phyloP scores from a whole-genome alignment of 1,284 basidiomycete species.

The Papiliotrema terrestris region DNA sequence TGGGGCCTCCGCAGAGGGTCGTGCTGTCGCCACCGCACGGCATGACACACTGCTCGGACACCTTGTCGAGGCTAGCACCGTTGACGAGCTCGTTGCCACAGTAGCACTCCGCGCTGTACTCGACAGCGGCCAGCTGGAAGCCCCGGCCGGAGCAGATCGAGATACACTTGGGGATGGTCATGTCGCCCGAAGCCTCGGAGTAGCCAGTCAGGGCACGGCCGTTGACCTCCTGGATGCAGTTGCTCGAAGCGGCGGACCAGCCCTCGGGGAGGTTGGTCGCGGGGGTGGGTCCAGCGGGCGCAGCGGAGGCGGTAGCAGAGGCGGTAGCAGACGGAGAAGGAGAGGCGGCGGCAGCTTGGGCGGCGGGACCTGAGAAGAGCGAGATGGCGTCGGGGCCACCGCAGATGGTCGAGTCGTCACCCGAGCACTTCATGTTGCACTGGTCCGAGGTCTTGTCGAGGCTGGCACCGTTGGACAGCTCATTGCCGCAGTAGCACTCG shows the following conservation, averaged over 20 bases:
- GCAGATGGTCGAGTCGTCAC: slow-evolving; percentile 30
- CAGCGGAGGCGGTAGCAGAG: slow-evolving; percentile 3
- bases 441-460: slow-evolving; percentile 9
- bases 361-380: slow-evolving; percentile 53
- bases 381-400: slow-evolving; percentile 44
- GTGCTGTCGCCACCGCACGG: slow-evolving; percentile 9
- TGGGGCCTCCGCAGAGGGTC: slow-evolving; percentile 11
- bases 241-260: slow-evolving; percentile 10
- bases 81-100: neutral
- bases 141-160: slow-evolving; percentile 4
- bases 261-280: slow-evolving; percentile 7
- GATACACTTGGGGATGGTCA: slow-evolving; percentile 27
- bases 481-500: slow-evolving; percentile 37
- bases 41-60: slow-evolving; percentile 9
- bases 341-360: slow-evolving; percentile 37
- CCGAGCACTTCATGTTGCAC: slow-evolving; percentile 33
- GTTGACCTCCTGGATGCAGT: slow-evolving; percentile 29
- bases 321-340: slow-evolving; percentile 16
- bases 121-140: slow-evolving; percentile 6
- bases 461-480: slow-evolving; percentile 23
- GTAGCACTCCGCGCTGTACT: slow-evolving; percentile 10
- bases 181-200: slow-evolving; percentile 10
- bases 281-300: neutral
- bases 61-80: neutral
- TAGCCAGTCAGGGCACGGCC: slow-evolving; percentile 28